Evolutionary conservation across 768 basidiomycete genomes (phyloP), one percentile per base, ranked within the genome.

Genomic region (Calocera viscosa): DNA sequence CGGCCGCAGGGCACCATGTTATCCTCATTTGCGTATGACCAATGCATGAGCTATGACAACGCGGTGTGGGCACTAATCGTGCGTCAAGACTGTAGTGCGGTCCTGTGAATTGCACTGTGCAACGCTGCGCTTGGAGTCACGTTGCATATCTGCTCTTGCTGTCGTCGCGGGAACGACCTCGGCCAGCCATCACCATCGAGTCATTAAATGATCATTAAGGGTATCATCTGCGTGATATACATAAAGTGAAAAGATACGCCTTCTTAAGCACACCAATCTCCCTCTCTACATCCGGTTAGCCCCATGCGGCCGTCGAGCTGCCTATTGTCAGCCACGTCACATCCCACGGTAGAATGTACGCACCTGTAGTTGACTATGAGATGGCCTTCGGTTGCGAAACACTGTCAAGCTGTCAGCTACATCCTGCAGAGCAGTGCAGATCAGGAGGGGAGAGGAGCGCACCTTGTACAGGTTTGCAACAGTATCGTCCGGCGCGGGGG

Each of bases 321-420:
- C 33, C 35, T n/a, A 66, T 24, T 38, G 34, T 67, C n/a, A 63
- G 64, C 38, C 28, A 65, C 24, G 32, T 28, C n/a, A 1, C 22
- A 10, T 7, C 28, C n/a, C 33, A 26, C 22, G 24, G 30, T 47
- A 49, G 35, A 28, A 26, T 3, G 33, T 19, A 70, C 81, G 69
- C 63, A 86, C 91, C 89, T 91, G 74, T 94, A 94, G 75, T 94
- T 94, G 39, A 94, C 91, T 73, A 94, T 92, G 70, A 94, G 80
- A 75, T 91, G 90, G 0, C 88, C 88, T 71, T 93, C 91, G 0
- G 92, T 93, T 1, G 86, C 84, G 74, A 92, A 94, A 39, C 89
- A 91, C 89, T 91, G 73, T 3, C 67, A 35, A 47, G 40, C 22
- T 5, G 60, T 39, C 35, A 39, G n/a, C 47, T n/a, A n/a, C n/a